Conservation (phyloP, 306 rosid genomes). For the Alnus rubra region DNA sequence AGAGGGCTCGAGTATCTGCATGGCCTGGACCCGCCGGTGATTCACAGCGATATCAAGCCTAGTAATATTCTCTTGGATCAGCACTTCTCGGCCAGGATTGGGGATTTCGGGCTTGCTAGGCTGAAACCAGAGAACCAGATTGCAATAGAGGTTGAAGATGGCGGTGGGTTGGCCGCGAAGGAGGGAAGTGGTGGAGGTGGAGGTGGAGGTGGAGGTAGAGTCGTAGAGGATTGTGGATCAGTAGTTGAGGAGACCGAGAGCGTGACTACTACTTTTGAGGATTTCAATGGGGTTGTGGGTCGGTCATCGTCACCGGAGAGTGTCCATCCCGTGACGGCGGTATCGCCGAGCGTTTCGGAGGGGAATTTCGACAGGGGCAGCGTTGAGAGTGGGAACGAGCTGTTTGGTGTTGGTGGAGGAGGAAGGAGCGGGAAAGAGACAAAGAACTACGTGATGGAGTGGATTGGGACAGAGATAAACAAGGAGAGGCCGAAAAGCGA, state of each 20-base stretch:
- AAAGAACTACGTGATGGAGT: slow-evolving; percentile 86
- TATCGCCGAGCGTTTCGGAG: slow-evolving; percentile 27
- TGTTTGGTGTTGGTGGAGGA: slow-evolving; percentile 6
- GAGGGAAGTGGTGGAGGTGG: slow-evolving; percentile 32
- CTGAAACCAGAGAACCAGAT: slow-evolving; percentile 42
- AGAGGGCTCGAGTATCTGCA: slow-evolving; percentile 71
- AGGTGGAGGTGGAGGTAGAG: slow-evolving; percentile 38
- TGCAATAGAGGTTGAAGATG: slow-evolving; percentile 26
- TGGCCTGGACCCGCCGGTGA: slow-evolving; percentile 67
- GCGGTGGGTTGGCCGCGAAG: slow-evolving; percentile 32
- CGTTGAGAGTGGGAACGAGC: slow-evolving; percentile 46
- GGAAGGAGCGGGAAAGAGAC: slow-evolving; percentile 43
- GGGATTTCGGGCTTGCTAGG: slow-evolving; percentile 86
- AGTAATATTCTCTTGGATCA: slow-evolving; percentile 73
- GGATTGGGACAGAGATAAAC: slow-evolving; percentile 85
- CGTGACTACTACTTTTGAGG: slow-evolving; percentile 58
- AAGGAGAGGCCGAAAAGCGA: slow-evolving; percentile 51
- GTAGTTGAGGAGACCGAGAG: slow-evolving; percentile 72
- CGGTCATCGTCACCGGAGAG: slow-evolving; percentile 67
- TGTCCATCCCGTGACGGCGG: slow-evolving; percentile 32
- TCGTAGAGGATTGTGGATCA: slow-evolving; percentile 65
- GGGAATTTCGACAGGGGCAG: slow-evolving; percentile 36
- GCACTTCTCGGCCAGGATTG: slow-evolving; percentile 56
- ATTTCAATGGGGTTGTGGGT: slow-evolving; percentile 45
- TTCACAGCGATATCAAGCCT: slow-evolving; percentile 91